Evolutionary conservation across 768 basidiomycete genomes (phyloP).

Genomic region (Leccinellum luteum): DNA sequence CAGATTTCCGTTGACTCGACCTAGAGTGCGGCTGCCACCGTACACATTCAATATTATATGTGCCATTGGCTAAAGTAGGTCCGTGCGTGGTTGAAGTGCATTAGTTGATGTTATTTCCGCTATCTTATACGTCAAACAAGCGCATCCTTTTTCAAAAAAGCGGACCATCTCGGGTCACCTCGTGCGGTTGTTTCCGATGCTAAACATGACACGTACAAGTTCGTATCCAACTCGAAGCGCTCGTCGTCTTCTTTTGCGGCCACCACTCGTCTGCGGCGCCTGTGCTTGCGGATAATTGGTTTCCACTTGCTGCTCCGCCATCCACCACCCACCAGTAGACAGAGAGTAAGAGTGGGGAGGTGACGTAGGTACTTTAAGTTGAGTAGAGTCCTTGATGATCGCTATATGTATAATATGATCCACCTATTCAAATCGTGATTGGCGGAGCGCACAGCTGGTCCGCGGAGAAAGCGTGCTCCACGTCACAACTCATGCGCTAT

Average conservation of each 20-base stretch:
- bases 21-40: constrained; percentile 20
- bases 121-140: neutral
- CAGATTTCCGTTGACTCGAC: constrained; percentile 3
- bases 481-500: neutral
- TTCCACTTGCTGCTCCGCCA: neutral
- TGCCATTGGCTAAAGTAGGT: neutral
- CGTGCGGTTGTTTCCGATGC: neutral
- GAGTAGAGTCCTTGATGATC: neutral
- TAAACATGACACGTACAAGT: neutral
- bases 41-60: neutral
- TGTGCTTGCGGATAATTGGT: neutral
- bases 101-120: constrained; percentile 8
- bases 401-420: neutral
- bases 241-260: neutral
- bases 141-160: neutral
- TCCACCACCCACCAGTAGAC: neutral
- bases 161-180: constrained; percentile 4
- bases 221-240: neutral
- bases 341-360: neutral
- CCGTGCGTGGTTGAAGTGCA: neutral
- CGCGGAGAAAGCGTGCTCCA: neutral
- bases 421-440: neutral
- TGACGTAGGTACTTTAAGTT: neutral
- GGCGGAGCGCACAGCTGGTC: neutral
- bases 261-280: neutral